A percentile compares a stretch with the other conserved stretches of the same genome.
phyloP scores from a whole-genome alignment of 2,329 filamentous ascomycete species.

The Microdochium paspali region DNA sequence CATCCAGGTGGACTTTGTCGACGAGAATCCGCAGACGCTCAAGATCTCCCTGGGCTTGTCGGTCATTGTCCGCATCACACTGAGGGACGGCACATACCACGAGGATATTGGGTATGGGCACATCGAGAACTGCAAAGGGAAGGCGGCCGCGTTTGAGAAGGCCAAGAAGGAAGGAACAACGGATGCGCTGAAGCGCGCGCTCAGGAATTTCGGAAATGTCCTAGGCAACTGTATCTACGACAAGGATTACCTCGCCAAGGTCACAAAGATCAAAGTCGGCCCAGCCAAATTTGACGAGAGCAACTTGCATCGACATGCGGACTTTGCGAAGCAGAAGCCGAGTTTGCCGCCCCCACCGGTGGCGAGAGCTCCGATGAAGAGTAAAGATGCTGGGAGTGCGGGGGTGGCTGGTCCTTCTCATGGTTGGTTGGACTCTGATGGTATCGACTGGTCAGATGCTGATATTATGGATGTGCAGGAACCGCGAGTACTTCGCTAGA shows the following conservation, averaged over 20 bases:
- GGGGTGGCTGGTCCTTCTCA: conserved; percentile 9
- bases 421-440: conserved; percentile 37
- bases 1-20: conserved; percentile 90
- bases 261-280: conserved; percentile 78
- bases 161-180: conserved; percentile 98
- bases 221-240: conserved; percentile 98
- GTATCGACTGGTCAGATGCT: conserved; percentile 21
- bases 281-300: conserved; percentile 70
- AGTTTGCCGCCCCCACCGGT: conserved; percentile 9
- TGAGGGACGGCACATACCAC: conserved; percentile 91
- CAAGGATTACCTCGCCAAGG: conserved; percentile 82
- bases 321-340: conserved; percentile 57
- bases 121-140: conserved; percentile 92
- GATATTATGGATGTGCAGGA: conserved; percentile 21
- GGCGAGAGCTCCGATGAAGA: conserved; percentile 6
- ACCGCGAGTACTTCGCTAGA: conserved; percentile 17
- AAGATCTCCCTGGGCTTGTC: conserved; percentile 81
- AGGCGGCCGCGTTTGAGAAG: conserved; percentile 94
- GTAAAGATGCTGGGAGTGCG: conserved; percentile 13
- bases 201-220: conserved; percentile 91
- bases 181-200: conserved; percentile 79
- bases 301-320: conserved; percentile 73
- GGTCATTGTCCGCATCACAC: conserved; percentile 80
- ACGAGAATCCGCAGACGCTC: conserved; percentile 69
- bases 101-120: conserved; percentile 97